A percentile compares a stretch with the other conserved stretches of the same genome.
phyloP scores from a whole-genome alignment of 176 grass and related monocot genomes.

The Thinopyrum elongatum region DNA sequence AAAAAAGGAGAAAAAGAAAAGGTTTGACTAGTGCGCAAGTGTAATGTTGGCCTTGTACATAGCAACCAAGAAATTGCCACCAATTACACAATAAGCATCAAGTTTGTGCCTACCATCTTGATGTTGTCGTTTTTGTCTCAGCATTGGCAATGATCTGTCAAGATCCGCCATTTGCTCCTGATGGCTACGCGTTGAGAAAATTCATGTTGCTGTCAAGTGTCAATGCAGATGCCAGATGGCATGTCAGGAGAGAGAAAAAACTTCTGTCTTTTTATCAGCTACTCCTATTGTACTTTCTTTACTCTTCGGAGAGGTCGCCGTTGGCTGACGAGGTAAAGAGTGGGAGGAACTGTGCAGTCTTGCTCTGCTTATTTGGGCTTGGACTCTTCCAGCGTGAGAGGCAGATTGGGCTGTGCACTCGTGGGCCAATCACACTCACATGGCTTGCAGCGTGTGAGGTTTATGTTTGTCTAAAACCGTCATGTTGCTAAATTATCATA shows the following conservation, averaged over 20 bases:
- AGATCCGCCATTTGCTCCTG: constrained; percentile 10
- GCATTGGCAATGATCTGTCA: constrained; percentile 7
- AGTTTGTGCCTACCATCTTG: constrained; percentile 5
- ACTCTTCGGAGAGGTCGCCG: background rate
- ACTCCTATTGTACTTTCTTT: background rate
- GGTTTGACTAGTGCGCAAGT: background rate
- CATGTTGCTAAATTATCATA: background rate
- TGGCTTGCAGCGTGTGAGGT: background rate
- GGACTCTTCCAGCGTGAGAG: constrained; percentile 18
- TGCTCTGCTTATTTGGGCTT: constrained; percentile 1
- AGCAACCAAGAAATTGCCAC: constrained; percentile 27
- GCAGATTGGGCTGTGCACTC: constrained; percentile 9
- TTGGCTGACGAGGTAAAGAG: constrained; percentile 13
- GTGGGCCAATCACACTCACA: background rate
- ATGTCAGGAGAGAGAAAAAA: background rate
- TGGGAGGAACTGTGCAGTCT: background rate
- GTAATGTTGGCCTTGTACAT: constrained; percentile 42
- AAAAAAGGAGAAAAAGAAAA: background rate
- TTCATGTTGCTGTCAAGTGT: constrained; percentile 29
- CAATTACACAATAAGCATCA: constrained; percentile 19
- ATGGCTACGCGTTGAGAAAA: constrained; percentile 13
- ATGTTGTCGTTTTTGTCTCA: constrained; percentile 27
- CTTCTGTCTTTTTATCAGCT: constrained; percentile 33
- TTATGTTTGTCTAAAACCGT: background rate
- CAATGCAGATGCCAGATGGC: constrained; percentile 33